These are phyloP conservation scores for Rhynchosporium agropyri DNA, from an alignment of 2,329 filamentous ascomycete genomes.

Conservation along the genomic window DNA sequence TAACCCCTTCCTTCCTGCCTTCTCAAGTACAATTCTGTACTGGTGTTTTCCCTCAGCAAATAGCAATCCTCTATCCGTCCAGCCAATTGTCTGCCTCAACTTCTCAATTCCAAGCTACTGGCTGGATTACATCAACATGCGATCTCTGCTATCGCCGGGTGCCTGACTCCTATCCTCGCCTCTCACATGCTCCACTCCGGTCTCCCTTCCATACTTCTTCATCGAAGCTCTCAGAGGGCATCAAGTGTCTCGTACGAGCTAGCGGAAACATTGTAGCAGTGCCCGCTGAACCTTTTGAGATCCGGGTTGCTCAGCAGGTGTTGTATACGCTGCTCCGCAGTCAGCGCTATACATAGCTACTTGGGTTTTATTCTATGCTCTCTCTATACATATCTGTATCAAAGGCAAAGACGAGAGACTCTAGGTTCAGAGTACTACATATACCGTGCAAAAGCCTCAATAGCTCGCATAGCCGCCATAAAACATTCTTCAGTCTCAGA, in stretches of 20 bases:
- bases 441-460: slow-evolving; percentile 16
- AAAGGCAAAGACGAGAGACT: too few relatives aligned
- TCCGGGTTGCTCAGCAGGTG: slow-evolving; percentile 44
- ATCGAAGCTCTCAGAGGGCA: slow-evolving; percentile 47
- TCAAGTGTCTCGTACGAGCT: slow-evolving; percentile 49
- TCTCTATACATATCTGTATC: too few relatives aligned
- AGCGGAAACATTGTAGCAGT: slow-evolving; percentile 52
- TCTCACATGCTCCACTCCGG: slow-evolving; percentile 37
- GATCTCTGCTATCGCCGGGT: slow-evolving; percentile 17
- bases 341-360: slow-evolving; percentile 52
- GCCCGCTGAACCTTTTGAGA: slow-evolving; percentile 42
- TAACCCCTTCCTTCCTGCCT: background rate
- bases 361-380: too few relatives aligned
- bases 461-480: slow-evolving; percentile 51
- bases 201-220: slow-evolving; percentile 46
- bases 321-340: slow-evolving; percentile 52
- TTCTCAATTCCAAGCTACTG: slow-evolving; percentile 30
- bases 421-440: too few relatives aligned
- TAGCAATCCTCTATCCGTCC: slow-evolving; percentile 25
- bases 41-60: slow-evolving; percentile 24
- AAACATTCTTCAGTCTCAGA: slow-evolving; percentile 50
- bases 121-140: slow-evolving; percentile 26
- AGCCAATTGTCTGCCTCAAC: slow-evolving; percentile 26
- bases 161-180: background rate
- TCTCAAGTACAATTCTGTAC: slow-evolving; percentile 26